Evolutionary conservation across 2,329 filamentous ascomycete genomes (phyloP).

Genomic region (Teratosphaeria zuluensis): DNA sequence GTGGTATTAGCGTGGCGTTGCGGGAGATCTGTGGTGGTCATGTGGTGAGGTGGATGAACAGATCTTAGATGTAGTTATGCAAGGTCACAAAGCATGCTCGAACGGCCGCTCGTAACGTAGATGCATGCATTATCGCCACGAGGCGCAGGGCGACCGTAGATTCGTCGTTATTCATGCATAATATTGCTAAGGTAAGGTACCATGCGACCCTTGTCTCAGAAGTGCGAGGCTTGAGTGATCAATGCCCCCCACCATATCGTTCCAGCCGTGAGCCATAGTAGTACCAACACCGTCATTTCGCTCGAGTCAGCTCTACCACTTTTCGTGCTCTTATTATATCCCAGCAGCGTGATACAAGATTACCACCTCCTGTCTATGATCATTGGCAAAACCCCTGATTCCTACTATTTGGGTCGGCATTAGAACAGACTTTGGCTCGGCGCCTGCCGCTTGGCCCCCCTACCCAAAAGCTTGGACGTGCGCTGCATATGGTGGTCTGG

Average conservation of each 20-base stretch:
- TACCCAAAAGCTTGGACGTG: neutral
- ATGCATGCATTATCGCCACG: neutral
- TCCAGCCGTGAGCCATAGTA: neutral
- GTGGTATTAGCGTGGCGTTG: neutral
- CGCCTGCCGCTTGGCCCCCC: neutral
- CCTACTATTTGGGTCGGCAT: neutral
- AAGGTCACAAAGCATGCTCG: neutral
- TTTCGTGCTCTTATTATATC: neutral
- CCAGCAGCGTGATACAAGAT: neutral
- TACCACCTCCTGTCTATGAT: neutral
- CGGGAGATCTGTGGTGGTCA: neutral
- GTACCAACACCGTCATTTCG: neutral
- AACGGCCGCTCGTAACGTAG: neutral
- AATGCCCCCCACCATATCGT: neutral
- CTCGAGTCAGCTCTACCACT: neutral
- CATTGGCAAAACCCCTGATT: neutral
- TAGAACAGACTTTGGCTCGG: neutral
- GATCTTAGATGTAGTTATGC: neutral
- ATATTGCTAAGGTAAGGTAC: neutral
- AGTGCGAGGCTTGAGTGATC: neutral
- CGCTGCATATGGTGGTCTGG: neutral
- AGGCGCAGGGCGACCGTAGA: neutral
- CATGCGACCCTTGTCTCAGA: neutral
- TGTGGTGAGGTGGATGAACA: neutral
- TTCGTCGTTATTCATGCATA: neutral